A percentile compares a stretch with the other conserved stretches of the same genome.
Evolutionary conservation across 352 stramenopile species (phyloP).

Genomic region (Phytopythium mirpurense): DNA sequence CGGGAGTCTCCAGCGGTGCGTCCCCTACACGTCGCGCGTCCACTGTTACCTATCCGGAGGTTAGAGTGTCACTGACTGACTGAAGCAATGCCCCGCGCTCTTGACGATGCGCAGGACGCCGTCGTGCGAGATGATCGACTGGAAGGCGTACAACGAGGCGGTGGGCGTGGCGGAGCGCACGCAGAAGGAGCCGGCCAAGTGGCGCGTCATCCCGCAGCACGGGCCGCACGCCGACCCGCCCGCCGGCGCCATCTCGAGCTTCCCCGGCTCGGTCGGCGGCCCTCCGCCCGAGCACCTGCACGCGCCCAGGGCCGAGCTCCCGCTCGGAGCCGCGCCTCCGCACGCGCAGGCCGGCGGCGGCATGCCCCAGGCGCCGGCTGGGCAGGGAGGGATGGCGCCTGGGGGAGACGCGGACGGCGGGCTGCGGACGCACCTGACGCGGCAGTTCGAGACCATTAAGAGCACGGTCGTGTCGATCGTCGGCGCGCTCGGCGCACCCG

Average conservation of each 20-base stretch:
- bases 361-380: too few relatives aligned
- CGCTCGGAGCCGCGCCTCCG: too few relatives aligned
- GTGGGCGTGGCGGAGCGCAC: constrained; percentile 36
- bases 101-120: constrained; percentile 24
- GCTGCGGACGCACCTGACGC: constrained; percentile 30
- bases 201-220: constrained; percentile 77
- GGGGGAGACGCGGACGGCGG: constrained; percentile 12
- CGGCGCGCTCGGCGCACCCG: constrained; percentile 22
- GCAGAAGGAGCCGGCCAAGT: constrained; percentile 56
- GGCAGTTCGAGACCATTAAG: constrained; percentile 40
- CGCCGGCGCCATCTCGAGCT: not conserved
- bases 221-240: constrained; percentile 49
- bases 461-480: constrained; percentile 45
- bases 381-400: not conserved
- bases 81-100: not conserved
- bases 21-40: too few relatives aligned
- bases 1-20: constrained; percentile 26
- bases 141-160: constrained; percentile 82
- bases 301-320: not conserved
- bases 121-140: constrained; percentile 81
- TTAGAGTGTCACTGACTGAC: too few relatives aligned
- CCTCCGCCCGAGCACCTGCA: not conserved
- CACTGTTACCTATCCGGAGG: too few relatives aligned
- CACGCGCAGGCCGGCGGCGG: not conserved
- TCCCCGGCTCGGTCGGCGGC: not conserved